Conservation (phyloP, 441 rosid genomes). For the Biscutella laevigata region DNA sequence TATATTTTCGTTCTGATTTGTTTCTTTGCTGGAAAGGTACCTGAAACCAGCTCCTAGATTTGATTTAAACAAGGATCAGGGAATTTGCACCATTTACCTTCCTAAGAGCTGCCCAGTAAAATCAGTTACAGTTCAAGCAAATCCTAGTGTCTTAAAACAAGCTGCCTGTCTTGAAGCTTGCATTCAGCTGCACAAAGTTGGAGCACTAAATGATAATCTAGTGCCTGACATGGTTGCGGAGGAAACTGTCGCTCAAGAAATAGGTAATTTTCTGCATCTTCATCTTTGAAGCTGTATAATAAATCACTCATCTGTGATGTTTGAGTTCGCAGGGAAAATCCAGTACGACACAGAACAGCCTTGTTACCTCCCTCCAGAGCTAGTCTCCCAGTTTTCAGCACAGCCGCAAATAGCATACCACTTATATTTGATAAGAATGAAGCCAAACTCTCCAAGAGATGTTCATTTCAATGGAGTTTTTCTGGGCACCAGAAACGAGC, state of each 20-base stretch:
- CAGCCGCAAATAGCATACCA: constrained; percentile 28
- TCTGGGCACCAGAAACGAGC: constrained; percentile 43
- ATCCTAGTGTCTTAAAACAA: constrained; percentile 42
- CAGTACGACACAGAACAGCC: constrained; percentile 50
- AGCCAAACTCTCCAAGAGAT: constrained; percentile 31
- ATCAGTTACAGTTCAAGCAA: constrained; percentile 35
- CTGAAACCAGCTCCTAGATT: constrained; percentile 72
- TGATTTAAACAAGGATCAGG: constrained; percentile 38
- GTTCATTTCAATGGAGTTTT: constrained; percentile 39
- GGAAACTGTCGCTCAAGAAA: constrained; percentile 37
- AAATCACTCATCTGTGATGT: not conserved
- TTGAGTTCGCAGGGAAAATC: constrained; percentile 34
- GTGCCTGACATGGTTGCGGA: constrained; percentile 65
- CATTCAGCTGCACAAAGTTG: constrained; percentile 55
- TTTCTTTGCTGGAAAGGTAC: constrained; percentile 38
- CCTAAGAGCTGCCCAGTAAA: constrained; percentile 69
- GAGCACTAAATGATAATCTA: constrained; percentile 75
- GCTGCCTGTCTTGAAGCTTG: constrained; percentile 84
- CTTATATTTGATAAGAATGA: constrained; percentile 53
- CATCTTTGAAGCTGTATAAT: constrained; percentile 1
- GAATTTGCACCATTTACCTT: constrained; percentile 43
- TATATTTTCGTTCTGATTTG: not conserved
- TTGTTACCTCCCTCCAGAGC: constrained; percentile 60
- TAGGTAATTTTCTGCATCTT: constrained; percentile 27
- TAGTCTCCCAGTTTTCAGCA: constrained; percentile 31